Evolutionary conservation across 495 filamentous ascomycete genomes (phyloP).

Genomic region (Annulohypoxylon moriforme): DNA sequence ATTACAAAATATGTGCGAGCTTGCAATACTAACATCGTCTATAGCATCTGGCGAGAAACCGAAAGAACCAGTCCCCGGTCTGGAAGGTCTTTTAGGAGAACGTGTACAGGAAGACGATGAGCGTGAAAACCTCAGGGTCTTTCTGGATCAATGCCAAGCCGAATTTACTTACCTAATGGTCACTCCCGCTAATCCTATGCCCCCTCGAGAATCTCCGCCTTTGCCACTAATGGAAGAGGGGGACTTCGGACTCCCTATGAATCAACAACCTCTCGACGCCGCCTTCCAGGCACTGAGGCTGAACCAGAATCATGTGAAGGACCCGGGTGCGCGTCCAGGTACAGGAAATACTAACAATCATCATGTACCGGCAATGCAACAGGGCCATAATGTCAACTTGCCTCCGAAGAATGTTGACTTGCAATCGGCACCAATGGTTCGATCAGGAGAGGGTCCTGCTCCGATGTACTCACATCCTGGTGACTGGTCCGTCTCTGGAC

Average conservation of each 20-base stretch:
- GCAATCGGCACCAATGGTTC: conserved; percentile 58
- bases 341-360: conserved; percentile 66
- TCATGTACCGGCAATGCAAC: conserved; percentile 54
- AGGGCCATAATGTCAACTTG: conserved; percentile 47
- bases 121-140: conserved; percentile 67
- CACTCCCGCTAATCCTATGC: conserved; percentile 70
- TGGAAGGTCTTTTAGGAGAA: conserved; percentile 42
- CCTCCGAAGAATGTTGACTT: conserved; percentile 53
- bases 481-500: conserved; percentile 58
- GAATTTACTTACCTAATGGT: conserved; percentile 75
- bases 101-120: conserved; percentile 61
- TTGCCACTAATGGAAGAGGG: conserved; percentile 61
- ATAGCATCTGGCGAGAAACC: conserved; percentile 42
- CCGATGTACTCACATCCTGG: conserved; percentile 47
- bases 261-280: conserved; percentile 49
- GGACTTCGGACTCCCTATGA: conserved; percentile 53
- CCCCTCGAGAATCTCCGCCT: conserved; percentile 65
- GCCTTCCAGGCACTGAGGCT: conserved; percentile 49
- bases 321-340: conserved; percentile 55
- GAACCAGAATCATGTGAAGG: conserved; percentile 58
- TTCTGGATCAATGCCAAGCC: conserved; percentile 70
- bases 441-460: conserved; percentile 52
- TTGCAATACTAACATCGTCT: conserved; percentile 22
- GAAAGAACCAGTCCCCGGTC: conserved; percentile 42
- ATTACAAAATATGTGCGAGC: neutral